These are phyloP conservation scores for Heimioporus sp. DNA, from an alignment of 768 basidiomycete species.

Conservation along the genomic window DNA sequence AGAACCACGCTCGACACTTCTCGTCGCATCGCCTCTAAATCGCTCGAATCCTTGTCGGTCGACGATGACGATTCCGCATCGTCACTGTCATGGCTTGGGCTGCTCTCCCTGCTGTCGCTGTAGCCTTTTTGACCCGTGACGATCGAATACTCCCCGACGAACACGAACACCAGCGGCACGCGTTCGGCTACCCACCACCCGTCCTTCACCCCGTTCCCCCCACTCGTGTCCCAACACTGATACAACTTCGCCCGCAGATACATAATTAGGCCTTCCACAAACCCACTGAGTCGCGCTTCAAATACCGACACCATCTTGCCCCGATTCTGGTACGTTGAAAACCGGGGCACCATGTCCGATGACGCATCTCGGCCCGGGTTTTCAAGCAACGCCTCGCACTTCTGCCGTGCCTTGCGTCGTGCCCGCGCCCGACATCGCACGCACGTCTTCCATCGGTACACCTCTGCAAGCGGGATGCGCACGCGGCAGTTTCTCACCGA, in stretches of 20 bases:
- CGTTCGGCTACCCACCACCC: neutral
- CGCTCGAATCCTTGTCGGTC: neutral
- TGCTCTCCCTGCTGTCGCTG: neutral
- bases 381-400: neutral
- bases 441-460: constrained; percentile 44
- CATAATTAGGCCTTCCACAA: constrained; percentile 23
- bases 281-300: constrained; percentile 12
- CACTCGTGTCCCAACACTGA: neutral
- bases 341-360: constrained; percentile 10
- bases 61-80: neutral
- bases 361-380: too few relatives aligned
- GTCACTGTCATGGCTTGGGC: neutral
- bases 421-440: constrained; percentile 32
- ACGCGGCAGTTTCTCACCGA: constrained; percentile 31
- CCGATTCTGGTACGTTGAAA: constrained; percentile 21
- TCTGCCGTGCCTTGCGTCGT: constrained; percentile 5
- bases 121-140: constrained; percentile 11
- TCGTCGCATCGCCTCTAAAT: constrained; percentile 12
- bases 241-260: constrained; percentile 20
- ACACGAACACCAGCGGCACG: constrained; percentile 15
- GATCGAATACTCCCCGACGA: constrained; percentile 27
- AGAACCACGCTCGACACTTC: constrained; percentile 17
- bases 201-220: neutral
- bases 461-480: constrained; percentile 34
- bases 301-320: constrained; percentile 14